phyloP scores from a whole-genome alignment of 2,329 filamentous ascomycete genomes.

The Biscogniauxia mediterranea region DNA sequence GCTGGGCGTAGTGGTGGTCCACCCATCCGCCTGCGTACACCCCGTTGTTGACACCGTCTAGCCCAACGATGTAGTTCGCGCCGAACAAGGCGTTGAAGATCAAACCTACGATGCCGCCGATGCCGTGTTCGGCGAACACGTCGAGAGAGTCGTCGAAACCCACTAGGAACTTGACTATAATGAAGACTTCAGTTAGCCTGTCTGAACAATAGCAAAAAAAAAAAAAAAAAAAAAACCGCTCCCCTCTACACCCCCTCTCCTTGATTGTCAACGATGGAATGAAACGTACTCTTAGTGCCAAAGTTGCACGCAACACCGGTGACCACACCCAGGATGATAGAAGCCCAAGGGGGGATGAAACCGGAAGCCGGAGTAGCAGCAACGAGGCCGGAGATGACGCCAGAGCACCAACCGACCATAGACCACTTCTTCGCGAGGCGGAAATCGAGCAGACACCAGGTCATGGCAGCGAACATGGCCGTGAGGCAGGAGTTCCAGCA shows the following conservation, averaged over 20 bases:
- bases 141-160: constrained; percentile 70
- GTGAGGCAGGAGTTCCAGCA: constrained; percentile 98
- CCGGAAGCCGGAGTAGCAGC: constrained; percentile 68
- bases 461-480: constrained; percentile 86
- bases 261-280: background rate
- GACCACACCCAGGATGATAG: constrained; percentile 63
- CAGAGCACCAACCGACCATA: constrained; percentile 72
- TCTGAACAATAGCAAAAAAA: background rate
- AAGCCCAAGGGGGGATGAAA: constrained; percentile 66
- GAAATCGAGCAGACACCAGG: constrained; percentile 95
- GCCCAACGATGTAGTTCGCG: constrained; percentile 67
- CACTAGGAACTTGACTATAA: constrained; percentile 57
- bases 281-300: constrained; percentile 54
- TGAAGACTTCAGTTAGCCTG: background rate
- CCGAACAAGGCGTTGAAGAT: constrained; percentile 74
- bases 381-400: constrained; percentile 68
- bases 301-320: constrained; percentile 68
- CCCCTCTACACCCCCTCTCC: background rate
- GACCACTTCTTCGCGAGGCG: constrained; percentile 92
- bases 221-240: no score
- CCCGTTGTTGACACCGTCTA: constrained; percentile 74
- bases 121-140: constrained; percentile 69
- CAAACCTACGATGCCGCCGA: constrained; percentile 67
- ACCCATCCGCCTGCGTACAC: constrained; percentile 65
- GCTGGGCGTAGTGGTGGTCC: constrained; percentile 69